phyloP scores from a whole-genome alignment of 1,139 yeast genomes.

The Geotrichum siamense region DNA sequence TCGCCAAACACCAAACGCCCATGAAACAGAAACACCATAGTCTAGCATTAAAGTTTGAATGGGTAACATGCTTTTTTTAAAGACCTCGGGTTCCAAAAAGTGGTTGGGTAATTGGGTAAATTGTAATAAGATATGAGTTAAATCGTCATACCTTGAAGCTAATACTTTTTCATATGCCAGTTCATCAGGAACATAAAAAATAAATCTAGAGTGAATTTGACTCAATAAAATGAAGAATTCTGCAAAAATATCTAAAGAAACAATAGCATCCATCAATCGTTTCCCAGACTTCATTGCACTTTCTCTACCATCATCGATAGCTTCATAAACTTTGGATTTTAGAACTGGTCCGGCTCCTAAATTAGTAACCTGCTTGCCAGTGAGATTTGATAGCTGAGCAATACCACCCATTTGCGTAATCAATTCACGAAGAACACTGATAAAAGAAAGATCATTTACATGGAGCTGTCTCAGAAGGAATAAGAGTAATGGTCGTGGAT shows the following conservation, averaged over 20 bases:
- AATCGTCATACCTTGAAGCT: constrained; percentile 66
- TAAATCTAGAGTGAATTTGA: constrained; percentile 37
- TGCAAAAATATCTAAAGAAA: constrained; percentile 43
- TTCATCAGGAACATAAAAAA: constrained; percentile 40
- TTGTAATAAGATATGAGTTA: constrained; percentile 56
- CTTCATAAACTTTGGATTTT: constrained; percentile 48
- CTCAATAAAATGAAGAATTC: constrained; percentile 63
- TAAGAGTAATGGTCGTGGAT: constrained; percentile 41
- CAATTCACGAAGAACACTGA: constrained; percentile 63
- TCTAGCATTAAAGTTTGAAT: constrained; percentile 42
- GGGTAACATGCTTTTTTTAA: constrained; percentile 40
- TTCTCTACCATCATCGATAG: constrained; percentile 50
- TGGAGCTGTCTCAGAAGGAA: constrained; percentile 63
- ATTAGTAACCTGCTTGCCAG: constrained; percentile 57
- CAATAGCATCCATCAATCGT: constrained; percentile 46
- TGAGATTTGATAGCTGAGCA: constrained; percentile 57
- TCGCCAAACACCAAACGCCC: constrained; percentile 83
- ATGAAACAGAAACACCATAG: constrained; percentile 51
- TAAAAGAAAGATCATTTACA: constrained; percentile 53
- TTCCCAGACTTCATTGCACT: constrained; percentile 41
- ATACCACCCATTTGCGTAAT: constrained; percentile 77
- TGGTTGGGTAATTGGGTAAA: constrained; percentile 53
- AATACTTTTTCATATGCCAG: constrained; percentile 58
- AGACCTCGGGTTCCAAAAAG: constrained; percentile 39
- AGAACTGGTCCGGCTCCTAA: constrained; percentile 60